A percentile compares a stretch with the other conserved stretches of the same genome.
These are phyloP conservation scores for Cornus florida DNA, from an alignment of 148 eudicot genomes.

Conservation along the genomic window DNA sequence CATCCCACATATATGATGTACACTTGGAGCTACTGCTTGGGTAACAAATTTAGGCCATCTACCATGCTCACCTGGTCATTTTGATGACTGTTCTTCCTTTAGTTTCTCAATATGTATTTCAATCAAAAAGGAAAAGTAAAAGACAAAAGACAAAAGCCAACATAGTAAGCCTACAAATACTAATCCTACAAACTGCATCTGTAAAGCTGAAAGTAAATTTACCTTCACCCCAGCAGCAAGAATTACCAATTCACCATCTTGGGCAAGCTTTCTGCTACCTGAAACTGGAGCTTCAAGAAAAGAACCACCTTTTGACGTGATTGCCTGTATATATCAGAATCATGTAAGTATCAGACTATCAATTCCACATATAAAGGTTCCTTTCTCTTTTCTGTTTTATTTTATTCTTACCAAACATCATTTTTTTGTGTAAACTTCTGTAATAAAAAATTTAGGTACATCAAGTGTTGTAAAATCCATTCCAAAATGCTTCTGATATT, in stretches of 20 bases:
- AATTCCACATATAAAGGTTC: not conserved
- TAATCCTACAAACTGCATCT: not conserved
- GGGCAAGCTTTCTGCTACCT: conserved; percentile 99
- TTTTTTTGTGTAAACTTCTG: not conserved
- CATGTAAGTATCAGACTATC: not conserved
- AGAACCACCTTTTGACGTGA: conserved; percentile 75
- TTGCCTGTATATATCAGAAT: conserved; percentile 55
- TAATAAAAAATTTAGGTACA: not conserved
- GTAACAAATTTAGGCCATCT: too few relatives aligned
- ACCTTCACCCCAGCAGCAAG: conserved; percentile 99
- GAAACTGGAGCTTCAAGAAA: conserved; percentile 98
- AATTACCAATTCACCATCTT: conserved; percentile 93
- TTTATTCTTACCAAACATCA: not conserved
- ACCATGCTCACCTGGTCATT: too few relatives aligned
- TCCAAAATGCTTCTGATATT: not conserved
- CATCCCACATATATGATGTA: too few relatives aligned
- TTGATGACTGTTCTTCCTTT: too few relatives aligned
- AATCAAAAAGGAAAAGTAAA: not conserved
- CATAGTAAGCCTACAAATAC: not conserved
- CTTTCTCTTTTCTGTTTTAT: not conserved
- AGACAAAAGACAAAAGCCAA: not conserved
- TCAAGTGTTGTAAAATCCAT: not conserved
- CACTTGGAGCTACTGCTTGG: too few relatives aligned
- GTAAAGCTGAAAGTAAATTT: conserved; percentile 1
- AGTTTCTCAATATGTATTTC: not conserved